Evolutionary conservation across 306 rosid genomes (phyloP).

Genomic region (Ormosia semicastrata): DNA sequence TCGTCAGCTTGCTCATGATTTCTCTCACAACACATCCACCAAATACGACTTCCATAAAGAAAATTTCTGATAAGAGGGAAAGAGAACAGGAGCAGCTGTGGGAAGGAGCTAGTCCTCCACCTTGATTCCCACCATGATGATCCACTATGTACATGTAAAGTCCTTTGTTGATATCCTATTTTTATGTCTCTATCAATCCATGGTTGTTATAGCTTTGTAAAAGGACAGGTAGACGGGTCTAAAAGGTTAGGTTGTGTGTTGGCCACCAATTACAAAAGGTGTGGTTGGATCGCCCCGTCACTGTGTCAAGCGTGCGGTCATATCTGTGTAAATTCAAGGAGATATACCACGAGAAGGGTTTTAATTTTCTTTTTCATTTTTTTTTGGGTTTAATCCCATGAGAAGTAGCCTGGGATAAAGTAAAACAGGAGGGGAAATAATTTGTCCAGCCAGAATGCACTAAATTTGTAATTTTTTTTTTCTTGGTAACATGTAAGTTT

Average conservation of each 20-base stretch:
- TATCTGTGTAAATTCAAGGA: conserved; percentile 9
- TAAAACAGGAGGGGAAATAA: neutral
- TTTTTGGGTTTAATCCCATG: neutral
- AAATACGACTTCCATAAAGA: conserved; percentile 61
- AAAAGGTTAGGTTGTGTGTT: conserved; percentile 9
- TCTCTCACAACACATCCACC: conserved; percentile 57
- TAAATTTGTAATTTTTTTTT: no score
- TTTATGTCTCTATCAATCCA: neutral
- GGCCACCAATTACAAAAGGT: conserved; percentile 19
- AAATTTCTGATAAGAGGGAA: conserved; percentile 42
- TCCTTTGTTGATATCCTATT: conserved; percentile 4
- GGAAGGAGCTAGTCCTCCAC: conserved; percentile 8
- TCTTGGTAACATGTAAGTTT: neutral
- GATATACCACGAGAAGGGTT: neutral
- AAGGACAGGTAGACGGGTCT: neutral
- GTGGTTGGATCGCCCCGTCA: conserved; percentile 18
- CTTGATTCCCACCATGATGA: conserved; percentile 19
- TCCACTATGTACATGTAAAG: neutral
- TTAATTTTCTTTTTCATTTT: neutral
- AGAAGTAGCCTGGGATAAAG: neutral
- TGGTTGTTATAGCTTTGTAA: conserved; percentile 13
- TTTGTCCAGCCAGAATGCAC: neutral
- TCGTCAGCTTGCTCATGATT: conserved; percentile 51
- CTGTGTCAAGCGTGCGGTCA: neutral
- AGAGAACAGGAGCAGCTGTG: neutral